Base-by-base conservation (phyloP, 2,329 filamentous ascomycete species). In the Penicillium janthinellum region DNA sequence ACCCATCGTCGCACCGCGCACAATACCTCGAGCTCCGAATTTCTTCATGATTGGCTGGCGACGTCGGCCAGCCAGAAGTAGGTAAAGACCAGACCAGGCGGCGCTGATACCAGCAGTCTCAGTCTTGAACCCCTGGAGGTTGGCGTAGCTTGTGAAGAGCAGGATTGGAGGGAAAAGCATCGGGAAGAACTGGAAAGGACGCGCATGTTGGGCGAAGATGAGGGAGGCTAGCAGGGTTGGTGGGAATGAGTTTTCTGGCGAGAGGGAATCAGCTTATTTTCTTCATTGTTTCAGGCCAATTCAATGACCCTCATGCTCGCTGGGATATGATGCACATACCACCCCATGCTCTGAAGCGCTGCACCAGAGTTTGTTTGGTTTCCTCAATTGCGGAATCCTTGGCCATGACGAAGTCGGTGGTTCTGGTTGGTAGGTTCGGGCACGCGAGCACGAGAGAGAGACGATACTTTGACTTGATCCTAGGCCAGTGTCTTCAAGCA, bases 81-180 rank as follows among this genome's bases (percentile, higher is more conserved):
- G 76, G 66, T 90, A 90, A 42, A 89, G 70, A 0, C 85, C 86
- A 35, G 84, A 88, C 85, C 86, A 88, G 0, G 87, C 86, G 8
- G 86, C 85, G 17, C 82, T 86, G 5, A 88, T 79, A 5, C 87
- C 87, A 0, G 87, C 87, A 20, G 82, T 81, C 68, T 90, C 88
- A 51, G 83, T 83, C 70, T 85, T 84, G 77, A 84, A 88, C 60
- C 82, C 81, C 63, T 82, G 81, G 34, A 90, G 69, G 70, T 89
- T 90, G 47, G 89, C 77, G 70, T 90, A 90, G 58, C 84, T 84
- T 54, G 83, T 84, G 76, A 89, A 88, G 59, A 90, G 80, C 3
- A 90, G 80, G 57, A 88, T 77, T 2, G 87, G 87, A 4, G 87
- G 84, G 71, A 90, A 90, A 63, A 88, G 74, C 83, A 90, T 87